Percentiles rank a stretch among this genome's conserved stretches.
Conservation (phyloP, 352 stramenopile species). For the Pythium aphanidermatum region DNA sequence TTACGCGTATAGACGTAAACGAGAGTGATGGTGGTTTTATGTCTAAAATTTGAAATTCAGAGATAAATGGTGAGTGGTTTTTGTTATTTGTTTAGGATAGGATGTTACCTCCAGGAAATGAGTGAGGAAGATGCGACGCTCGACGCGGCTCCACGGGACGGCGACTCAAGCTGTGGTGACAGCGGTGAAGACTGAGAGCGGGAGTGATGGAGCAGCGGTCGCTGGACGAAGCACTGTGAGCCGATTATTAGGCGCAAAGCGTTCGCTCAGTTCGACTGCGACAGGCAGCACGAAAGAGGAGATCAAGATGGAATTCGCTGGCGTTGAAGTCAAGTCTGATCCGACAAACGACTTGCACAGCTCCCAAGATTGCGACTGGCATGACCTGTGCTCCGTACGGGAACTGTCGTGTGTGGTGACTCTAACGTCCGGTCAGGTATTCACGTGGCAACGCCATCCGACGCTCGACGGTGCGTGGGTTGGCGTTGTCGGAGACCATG, state of each 20-base stretch:
- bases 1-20: not conserved
- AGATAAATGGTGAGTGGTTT: too few relatives aligned
- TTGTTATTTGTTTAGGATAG: too few relatives aligned
- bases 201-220: conserved; percentile 1
- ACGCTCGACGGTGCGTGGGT: conserved; percentile 7
- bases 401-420: conserved; percentile 23
- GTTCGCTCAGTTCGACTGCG: too few relatives aligned
- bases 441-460: conserved; percentile 22
- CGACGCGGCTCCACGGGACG: conserved; percentile 11
- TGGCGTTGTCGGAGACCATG: conserved; percentile 15
- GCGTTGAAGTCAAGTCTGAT: too few relatives aligned
- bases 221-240: too few relatives aligned
- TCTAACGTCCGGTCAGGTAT: conserved; percentile 24
- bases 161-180: not conserved
- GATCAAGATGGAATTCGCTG: conserved; percentile 21
- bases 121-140: conserved; percentile 13
- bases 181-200: not conserved
- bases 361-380: conserved; percentile 1
- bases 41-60: too few relatives aligned
- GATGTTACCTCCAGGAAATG: too few relatives aligned
- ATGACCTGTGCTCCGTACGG: conserved; percentile 9
- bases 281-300: too few relatives aligned
- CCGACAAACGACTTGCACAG: not conserved
- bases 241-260: too few relatives aligned
- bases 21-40: not conserved